These are phyloP conservation scores for Fraxinus anomala DNA, from an alignment of 257 asterid genomes.

Conservation along the genomic window DNA sequence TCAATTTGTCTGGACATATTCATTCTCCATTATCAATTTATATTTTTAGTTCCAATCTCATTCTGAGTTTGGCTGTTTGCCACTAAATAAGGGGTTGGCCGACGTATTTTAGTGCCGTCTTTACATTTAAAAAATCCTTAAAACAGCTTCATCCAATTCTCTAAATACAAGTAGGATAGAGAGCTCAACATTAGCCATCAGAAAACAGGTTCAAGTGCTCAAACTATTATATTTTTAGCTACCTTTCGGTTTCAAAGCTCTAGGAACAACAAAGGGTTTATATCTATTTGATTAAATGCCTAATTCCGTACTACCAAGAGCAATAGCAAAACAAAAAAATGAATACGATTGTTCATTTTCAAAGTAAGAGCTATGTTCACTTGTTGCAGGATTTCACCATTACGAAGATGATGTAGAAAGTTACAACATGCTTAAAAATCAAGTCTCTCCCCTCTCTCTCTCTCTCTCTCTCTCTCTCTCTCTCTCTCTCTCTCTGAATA, in stretches of 20 bases:
- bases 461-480: no score
- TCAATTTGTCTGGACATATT: conserved; percentile 27
- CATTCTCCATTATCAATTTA: conserved; percentile 28
- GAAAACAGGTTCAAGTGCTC: conserved; percentile 8
- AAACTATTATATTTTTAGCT: not conserved
- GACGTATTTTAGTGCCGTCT: conserved; percentile 14
- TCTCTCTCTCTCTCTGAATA: not conserved
- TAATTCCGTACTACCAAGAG: not conserved
- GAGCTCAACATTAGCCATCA: not conserved
- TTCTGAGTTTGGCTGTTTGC: conserved; percentile 34
- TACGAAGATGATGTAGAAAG: no score
- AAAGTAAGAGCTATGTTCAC: not conserved
- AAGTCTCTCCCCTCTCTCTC: no score
- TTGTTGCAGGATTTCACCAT: no score
- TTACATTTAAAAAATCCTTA: conserved; percentile 11
- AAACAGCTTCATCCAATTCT: conserved; percentile 25
- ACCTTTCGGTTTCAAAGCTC: conserved; percentile 31
- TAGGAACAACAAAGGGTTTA: conserved; percentile 28
- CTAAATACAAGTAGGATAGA: not conserved
- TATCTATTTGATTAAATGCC: not conserved
- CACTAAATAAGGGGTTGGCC: conserved; percentile 26
- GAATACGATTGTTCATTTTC: not conserved
- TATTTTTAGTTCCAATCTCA: conserved; percentile 19
- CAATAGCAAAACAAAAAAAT: not conserved
- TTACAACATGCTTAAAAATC: conserved; percentile 20